A percentile compares a stretch with the other conserved stretches of the same genome.
These are phyloP conservation scores for Candida ipomoeae DNA, from an alignment of 805 yeast species.

Conservation along the genomic window DNA sequence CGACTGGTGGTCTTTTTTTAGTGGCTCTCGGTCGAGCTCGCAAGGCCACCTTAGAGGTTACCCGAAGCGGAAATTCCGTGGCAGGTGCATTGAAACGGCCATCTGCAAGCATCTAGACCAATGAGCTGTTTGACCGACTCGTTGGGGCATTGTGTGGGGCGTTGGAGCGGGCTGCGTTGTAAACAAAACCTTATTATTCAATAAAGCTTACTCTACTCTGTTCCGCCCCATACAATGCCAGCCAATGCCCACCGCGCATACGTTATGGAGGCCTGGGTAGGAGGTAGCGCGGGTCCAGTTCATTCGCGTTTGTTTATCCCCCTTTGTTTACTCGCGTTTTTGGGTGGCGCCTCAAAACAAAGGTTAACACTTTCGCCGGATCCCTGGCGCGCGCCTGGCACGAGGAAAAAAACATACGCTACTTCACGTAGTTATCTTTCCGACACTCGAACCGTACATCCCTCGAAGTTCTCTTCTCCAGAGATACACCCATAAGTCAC, in stretches of 20 bases:
- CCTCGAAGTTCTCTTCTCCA: conserved; percentile 1
- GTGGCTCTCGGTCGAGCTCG: background rate
- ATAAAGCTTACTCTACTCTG: background rate
- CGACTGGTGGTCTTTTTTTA: too few species aligned
- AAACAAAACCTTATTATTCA: background rate
- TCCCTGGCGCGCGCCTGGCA: conserved; percentile 4
- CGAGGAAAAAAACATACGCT: conserved; percentile 4
- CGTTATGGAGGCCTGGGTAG: background rate
- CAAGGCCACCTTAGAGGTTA: background rate
- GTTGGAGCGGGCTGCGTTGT: background rate
- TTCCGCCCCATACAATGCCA: background rate
- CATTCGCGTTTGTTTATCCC: conserved; percentile 19
- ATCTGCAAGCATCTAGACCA: background rate
- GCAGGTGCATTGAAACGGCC: background rate
- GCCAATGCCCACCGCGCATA: background rate
- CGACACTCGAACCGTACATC: background rate
- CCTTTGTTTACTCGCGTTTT: conserved; percentile 15
- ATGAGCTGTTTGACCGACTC: background rate
- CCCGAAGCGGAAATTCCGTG: background rate
- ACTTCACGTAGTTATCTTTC: background rate
- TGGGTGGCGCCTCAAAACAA: conserved; percentile 5
- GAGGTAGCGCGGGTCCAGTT: background rate
- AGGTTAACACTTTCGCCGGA: background rate
- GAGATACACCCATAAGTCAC: background rate
- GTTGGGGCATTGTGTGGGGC: background rate